Conservation (phyloP, 164 flowering plant species). For the Dillenia suffruticosa region DNA sequence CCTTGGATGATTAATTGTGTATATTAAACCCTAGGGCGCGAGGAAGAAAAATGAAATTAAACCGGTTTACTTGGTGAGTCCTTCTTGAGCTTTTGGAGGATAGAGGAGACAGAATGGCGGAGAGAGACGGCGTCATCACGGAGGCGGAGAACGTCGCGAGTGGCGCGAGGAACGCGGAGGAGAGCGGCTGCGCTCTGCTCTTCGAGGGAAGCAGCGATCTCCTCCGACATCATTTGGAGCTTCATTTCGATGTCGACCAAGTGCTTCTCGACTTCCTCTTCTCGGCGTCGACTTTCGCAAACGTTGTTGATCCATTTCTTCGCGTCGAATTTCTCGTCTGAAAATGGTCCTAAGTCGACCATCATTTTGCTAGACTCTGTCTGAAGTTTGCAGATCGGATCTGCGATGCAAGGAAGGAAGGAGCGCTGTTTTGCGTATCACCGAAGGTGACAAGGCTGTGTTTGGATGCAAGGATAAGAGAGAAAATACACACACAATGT, state of each 20-base stretch:
- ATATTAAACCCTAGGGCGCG: too few species aligned
- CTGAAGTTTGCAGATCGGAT: background rate
- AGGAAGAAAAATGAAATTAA: too few species aligned
- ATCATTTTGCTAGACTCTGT: slow-evolving; percentile 33
- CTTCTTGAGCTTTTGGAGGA: slow-evolving; percentile 82
- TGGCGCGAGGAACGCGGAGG: slow-evolving; percentile 94
- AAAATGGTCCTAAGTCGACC: slow-evolving; percentile 85
- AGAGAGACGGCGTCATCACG: slow-evolving; percentile 91
- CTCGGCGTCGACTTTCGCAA: slow-evolving; percentile 59
- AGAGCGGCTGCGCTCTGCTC: slow-evolving; percentile 88
- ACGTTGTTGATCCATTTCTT: slow-evolving; percentile 93
- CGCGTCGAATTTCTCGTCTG: slow-evolving; percentile 87
- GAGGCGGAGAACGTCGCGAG: slow-evolving; percentile 87
- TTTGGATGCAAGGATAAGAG: too few species aligned
- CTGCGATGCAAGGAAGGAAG: too few species aligned
- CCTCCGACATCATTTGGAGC: slow-evolving; percentile 93
- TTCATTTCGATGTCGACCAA: slow-evolving; percentile 95
- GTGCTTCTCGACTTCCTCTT: slow-evolving; percentile 78
- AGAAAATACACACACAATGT: too few species aligned
- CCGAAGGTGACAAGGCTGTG: too few species aligned
- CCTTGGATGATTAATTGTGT: too few species aligned
- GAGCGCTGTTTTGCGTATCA: too few species aligned
- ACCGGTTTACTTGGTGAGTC: slow-evolving; percentile 16
- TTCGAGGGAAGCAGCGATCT: slow-evolving; percentile 92
- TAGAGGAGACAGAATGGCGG: slow-evolving; percentile 68